A percentile compares a stretch with the other conserved stretches of the same genome.
These are phyloP conservation scores for Paspalum vaginatum DNA, from an alignment of 176 grass and related monocot species.

Conservation along the genomic window DNA sequence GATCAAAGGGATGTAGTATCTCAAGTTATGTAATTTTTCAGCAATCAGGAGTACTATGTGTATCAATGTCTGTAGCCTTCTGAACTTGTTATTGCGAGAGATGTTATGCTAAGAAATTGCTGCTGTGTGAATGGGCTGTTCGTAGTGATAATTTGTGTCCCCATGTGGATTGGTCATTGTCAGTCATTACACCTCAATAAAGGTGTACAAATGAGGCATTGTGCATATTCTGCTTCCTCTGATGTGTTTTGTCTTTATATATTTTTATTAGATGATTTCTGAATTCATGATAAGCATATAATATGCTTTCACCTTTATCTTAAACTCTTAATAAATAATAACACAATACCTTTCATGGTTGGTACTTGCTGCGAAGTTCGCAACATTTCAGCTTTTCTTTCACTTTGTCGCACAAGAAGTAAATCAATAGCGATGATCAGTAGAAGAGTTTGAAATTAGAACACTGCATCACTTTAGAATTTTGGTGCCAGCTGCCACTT, in stretches of 20 bases:
- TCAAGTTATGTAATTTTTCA: not conserved
- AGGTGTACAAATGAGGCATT: not conserved
- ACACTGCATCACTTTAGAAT: not conserved
- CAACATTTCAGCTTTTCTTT: not conserved
- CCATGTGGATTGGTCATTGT: not conserved
- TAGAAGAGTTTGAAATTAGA: not conserved
- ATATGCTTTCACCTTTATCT: not conserved
- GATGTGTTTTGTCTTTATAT: not conserved
- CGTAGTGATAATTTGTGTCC: not conserved
- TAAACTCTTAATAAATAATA: not conserved
- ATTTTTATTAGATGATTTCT: not conserved
- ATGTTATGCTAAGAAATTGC: not conserved
- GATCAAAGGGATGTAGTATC: not conserved
- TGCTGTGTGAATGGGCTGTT: not conserved
- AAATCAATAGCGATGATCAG: not conserved
- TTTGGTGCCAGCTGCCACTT: not conserved
- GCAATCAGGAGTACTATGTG: not conserved
- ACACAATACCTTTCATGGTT: not conserved
- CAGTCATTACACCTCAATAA: not conserved
- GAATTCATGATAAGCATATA: not conserved
- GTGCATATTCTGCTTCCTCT: not conserved
- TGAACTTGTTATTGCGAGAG: not conserved
- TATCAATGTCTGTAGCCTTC: not conserved
- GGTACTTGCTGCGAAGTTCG: not conserved
- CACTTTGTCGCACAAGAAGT: not conserved